Evolutionary conservation across 352 stramenopile genomes (phyloP), one percentile per base, ranked within the genome.

Genomic region (Elongisporangium undulatum): DNA sequence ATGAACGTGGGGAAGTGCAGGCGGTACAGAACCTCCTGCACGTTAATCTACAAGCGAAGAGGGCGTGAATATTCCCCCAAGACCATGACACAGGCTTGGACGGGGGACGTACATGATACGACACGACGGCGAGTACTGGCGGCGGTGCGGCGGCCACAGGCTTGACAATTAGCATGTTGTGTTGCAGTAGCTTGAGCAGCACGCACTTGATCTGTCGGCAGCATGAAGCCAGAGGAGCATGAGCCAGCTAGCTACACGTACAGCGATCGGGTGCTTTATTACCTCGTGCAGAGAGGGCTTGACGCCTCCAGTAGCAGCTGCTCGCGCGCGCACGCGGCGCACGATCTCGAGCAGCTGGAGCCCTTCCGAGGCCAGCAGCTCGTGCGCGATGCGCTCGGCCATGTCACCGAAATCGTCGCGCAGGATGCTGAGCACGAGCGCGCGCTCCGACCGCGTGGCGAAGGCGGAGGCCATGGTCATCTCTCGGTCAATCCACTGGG

Each of bases 1-100:
- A 92, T 84, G 61, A 94, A 95, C 67, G 79, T 89, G 20, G 84
- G 81, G 59, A 95, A 95, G 20, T 84, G 87, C 67, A 95, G 57
- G 5, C 87, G 79, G 38, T 92, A 90, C n/a, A 94, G 67, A 22
- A 77, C 80, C 58, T 95, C 87, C 49, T 82, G 73, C 57, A 92
- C 78, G 53, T 93, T 91, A 38, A 95, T 84, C 80, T 92, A 54
- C 26, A 56, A 34, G 53, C 53, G 39, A 58, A 51, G 48, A 49
- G 48, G 13, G 6, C 6, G 15, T 19, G 38, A n/a, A 20, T 22
- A 13, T 1, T n/a, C 48, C 13, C 48, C 1, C 51, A 53, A 66
- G 8, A 58, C 50, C 39, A 16, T 49, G 15, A 48, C 16, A n/a
- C 3, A 61, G 0, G 57, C 2, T 4, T 8, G 34, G 34, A 10